phyloP scores from a whole-genome alignment of 805 yeast genomes.

The Cyberlindnera euphorbiiphila region DNA sequence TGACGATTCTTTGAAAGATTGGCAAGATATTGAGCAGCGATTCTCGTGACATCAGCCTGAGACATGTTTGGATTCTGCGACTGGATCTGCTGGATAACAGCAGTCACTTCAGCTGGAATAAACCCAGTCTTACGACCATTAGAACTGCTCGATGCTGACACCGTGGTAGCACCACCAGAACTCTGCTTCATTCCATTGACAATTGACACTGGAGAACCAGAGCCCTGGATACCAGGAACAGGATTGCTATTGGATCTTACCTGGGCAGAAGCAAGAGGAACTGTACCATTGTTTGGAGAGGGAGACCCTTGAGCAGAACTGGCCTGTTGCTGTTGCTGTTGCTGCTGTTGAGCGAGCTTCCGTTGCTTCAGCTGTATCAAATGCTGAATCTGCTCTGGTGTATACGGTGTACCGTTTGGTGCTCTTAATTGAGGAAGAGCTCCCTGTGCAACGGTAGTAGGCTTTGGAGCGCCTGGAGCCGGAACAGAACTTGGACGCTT shows the following conservation, averaged over 20 bases:
- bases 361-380: constrained; percentile 39
- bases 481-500: constrained; percentile 21
- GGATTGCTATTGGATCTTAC: constrained; percentile 25
- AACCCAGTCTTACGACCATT: constrained; percentile 29
- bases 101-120: constrained; percentile 61
- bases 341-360: constrained; percentile 21
- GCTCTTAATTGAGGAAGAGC: constrained; percentile 10
- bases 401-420: constrained; percentile 54
- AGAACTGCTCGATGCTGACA: constrained; percentile 2
- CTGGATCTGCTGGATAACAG: constrained; percentile 60
- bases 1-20: constrained; percentile 43
- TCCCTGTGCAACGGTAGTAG: constrained; percentile 4
- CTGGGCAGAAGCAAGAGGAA: constrained; percentile 10
- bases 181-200: constrained; percentile 3
- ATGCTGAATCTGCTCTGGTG: constrained; percentile 59
- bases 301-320: constrained; percentile 13
- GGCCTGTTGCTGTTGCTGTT: constrained; percentile 22
- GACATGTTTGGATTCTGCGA: constrained; percentile 59
- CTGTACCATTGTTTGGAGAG: constrained; percentile 16
- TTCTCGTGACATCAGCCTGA: constrained; percentile 60
- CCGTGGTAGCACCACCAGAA: constrained; percentile 9
- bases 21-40: constrained; percentile 63
- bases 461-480: constrained; percentile 10
- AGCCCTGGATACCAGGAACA: constrained; percentile 12
- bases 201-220: constrained; percentile 11